These are phyloP conservation scores for Buxus sempervirens DNA, from an alignment of 164 flowering plant genomes.

Conservation along the genomic window DNA sequence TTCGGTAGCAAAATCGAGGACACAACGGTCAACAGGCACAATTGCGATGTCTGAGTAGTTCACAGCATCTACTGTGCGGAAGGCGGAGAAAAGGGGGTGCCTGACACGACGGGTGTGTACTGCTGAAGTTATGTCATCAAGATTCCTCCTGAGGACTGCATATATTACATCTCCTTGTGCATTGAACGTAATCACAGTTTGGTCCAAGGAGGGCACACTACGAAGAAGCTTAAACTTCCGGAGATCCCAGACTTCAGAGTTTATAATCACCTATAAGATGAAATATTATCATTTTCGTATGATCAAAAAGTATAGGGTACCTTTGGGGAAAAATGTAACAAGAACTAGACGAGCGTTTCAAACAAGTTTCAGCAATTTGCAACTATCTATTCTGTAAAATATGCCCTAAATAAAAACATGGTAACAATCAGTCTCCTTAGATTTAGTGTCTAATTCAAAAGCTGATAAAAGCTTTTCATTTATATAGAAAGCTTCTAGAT, in stretches of 20 bases:
- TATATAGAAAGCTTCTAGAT: too few species aligned
- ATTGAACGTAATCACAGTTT: constrained; percentile 77
- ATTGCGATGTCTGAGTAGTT: constrained; percentile 94
- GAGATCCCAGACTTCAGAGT: constrained; percentile 97
- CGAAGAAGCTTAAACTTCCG: constrained; percentile 79
- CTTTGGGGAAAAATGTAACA: too few species aligned
- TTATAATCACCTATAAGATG: constrained; percentile 72
- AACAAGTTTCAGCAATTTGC: too few species aligned
- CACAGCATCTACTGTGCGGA: constrained; percentile 84
- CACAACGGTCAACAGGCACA: constrained; percentile 81
- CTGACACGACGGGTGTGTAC: constrained; percentile 68
- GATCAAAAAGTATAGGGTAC: too few species aligned
- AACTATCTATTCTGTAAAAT: too few species aligned
- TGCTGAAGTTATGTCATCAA: constrained; percentile 82
- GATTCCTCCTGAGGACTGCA: constrained; percentile 77
- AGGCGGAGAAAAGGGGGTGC: constrained; percentile 81
- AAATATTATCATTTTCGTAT: neutral
- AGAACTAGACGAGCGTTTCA: too few species aligned
- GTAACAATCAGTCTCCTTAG: too few species aligned
- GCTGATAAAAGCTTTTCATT: too few species aligned
- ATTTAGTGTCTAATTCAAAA: too few species aligned
- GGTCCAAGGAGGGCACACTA: constrained; percentile 87
- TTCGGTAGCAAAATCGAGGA: constrained; percentile 86
- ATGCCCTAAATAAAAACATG: too few species aligned
- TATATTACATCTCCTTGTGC: constrained; percentile 82